These are phyloP conservation scores for Entomortierella lignicola DNA, from an alignment of 192 early-diverging fungal species.

Conservation along the genomic window DNA sequence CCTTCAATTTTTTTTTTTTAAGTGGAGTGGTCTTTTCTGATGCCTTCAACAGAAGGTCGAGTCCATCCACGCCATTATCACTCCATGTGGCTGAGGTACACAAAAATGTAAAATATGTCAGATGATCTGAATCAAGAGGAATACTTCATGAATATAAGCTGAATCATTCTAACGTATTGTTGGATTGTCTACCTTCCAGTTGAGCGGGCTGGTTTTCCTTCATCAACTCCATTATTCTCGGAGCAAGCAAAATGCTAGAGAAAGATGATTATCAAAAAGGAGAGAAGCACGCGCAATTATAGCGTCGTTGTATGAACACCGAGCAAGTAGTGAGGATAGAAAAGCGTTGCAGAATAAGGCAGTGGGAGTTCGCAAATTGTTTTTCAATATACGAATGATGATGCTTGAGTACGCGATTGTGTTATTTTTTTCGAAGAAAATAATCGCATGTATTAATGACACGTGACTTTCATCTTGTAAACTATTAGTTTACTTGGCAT, in stretches of 20 bases:
- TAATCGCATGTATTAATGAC: too few species aligned
- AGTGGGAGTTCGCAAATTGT: too few species aligned
- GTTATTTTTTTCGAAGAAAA: too few species aligned
- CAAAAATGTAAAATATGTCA: background rate
- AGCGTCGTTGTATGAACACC: background rate
- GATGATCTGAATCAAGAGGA: background rate
- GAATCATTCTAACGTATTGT: background rate
- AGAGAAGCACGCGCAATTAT: background rate
- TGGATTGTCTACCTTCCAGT: slow-evolving; percentile 6
- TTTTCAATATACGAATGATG: too few species aligned
- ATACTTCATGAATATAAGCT: background rate
- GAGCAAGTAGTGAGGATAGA: background rate
- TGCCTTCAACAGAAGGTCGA: slow-evolving; percentile 38
- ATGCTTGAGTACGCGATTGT: too few species aligned
- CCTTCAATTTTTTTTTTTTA: slow-evolving; percentile 24
- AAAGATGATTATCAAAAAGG: background rate
- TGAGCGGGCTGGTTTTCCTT: slow-evolving; percentile 35
- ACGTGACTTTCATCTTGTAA: too few species aligned
- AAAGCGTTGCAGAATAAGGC: background rate
- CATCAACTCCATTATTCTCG: slow-evolving; percentile 31
- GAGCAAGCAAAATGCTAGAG: background rate
- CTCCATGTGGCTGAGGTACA: background rate
- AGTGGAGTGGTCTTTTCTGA: slow-evolving; percentile 21
- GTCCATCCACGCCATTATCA: slow-evolving; percentile 15
- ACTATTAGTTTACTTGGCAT: too few species aligned